Conservation (phyloP, 2,329 filamentous ascomycete species). For the Trichoderma koningiopsis region DNA sequence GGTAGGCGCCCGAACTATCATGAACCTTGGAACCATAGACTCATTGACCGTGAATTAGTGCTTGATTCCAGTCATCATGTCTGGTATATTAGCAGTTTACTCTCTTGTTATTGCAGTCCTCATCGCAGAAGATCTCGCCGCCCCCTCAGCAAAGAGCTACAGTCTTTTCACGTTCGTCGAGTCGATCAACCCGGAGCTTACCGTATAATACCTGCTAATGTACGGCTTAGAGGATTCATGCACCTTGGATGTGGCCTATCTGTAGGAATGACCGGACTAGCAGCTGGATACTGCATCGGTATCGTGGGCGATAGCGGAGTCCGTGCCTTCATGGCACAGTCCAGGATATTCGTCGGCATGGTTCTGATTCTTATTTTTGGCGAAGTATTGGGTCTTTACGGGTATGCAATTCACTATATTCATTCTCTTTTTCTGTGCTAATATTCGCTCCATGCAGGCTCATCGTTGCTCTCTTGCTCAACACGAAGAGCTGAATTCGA, state of each 20-base stretch:
- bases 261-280: constrained; percentile 88
- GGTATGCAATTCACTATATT: constrained; percentile 59
- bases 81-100: constrained; percentile 98
- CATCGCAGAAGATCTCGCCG: constrained; percentile 85
- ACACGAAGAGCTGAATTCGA: constrained; percentile 76
- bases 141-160: constrained; percentile 67
- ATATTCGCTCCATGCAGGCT: constrained; percentile 55
- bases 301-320: constrained; percentile 94
- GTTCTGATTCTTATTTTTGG: constrained; percentile 98
- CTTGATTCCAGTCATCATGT: constrained; percentile 92
- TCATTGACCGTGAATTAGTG: constrained; percentile 55
- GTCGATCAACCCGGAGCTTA: constrained; percentile 24
- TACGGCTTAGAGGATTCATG: constrained; percentile 74
- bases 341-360: constrained; percentile 96
- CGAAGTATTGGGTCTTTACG: constrained; percentile 94
- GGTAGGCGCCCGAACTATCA: constrained; percentile 47
- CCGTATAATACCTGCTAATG: constrained; percentile 21
- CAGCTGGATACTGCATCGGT: constrained; percentile 95
- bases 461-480: constrained; percentile 90
- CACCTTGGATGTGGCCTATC: constrained; percentile 89
- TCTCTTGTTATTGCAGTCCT: constrained; percentile 95
- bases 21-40: not conserved
- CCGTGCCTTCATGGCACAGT: constrained; percentile 94
- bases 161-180: constrained; percentile 75
- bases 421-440: not conserved